Evolutionary conservation across 768 basidiomycete species (phyloP), one percentile per base, ranked within the genome.

Genomic region (Suillus americanus): DNA sequence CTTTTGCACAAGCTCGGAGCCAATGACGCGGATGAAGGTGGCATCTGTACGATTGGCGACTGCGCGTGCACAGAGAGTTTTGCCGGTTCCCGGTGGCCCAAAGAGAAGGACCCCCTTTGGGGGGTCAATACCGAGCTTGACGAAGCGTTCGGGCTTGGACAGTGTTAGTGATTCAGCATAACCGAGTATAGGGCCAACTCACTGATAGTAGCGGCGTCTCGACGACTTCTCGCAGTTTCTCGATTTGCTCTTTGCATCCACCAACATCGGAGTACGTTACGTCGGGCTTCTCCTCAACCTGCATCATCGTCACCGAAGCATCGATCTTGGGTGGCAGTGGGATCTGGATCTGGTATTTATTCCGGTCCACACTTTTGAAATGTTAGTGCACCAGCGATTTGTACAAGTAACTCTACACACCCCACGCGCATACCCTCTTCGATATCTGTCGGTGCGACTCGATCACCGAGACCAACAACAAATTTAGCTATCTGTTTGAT

Each of bases 371-470:
- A 53, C 95, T 97, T 69, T 16, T 45, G 28, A 57, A 63, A 69
- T 66, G 18, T 10, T 57, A 20, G 43, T 43, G 69, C 63, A 60
- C 7, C 51, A 50, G 59, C 38, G 61, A 37, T 6, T 35, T 38
- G 20, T 20, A 2, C 13, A 12, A 53, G 20, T 5, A n/a, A 57
- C 16, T 20, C 20, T 33, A 68, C 93, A 73, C 73, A 98, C 97
- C 97, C 97, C 46, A 99, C 97, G 62, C 97, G 90, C 97, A 99
- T 99, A n/a, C 97, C 97, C 81, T 99, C 97, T 77, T 99, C 97
- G 61, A 99, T 95, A 80, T 99, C 97, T 3, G 97, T 97, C 13
- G 95, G 93, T 28, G 97, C 94, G 2, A 99, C 95, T 48, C 95
- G 90, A 69, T 99, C 97, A 23, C 95, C 96, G 5, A 99, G 80